Percentiles rank a stretch among this genome's conserved stretches.
Evolutionary conservation across 805 yeast genomes (phyloP).

Genomic region (Cyberlindnera xylosilytica): DNA sequence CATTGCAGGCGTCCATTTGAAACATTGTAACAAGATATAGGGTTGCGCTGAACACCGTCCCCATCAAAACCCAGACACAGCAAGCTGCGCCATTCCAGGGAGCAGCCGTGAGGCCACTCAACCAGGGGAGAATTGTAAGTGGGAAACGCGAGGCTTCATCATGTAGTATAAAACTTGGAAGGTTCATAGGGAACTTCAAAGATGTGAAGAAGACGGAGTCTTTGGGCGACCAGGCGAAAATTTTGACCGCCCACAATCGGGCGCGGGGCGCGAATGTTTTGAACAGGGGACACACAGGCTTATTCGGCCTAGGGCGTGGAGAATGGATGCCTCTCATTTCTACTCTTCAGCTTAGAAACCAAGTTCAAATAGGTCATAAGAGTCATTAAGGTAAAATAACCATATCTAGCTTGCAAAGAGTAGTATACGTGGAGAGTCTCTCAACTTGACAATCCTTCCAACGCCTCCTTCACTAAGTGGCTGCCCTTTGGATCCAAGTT

Average conservation of each 20-base stretch:
- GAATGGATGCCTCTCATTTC: too few relatives aligned
- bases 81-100: slow-evolving; percentile 21
- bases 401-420: too few relatives aligned
- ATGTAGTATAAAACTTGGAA: slow-evolving; percentile 33
- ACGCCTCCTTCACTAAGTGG: slow-evolving; percentile 79
- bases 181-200: slow-evolving; percentile 20
- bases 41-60: slow-evolving; percentile 29
- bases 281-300: too few relatives aligned
- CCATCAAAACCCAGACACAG: slow-evolving; percentile 28
- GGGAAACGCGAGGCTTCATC: slow-evolving; percentile 31
- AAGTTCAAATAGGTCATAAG: too few relatives aligned
- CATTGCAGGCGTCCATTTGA: slow-evolving; percentile 20
- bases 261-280: too few relatives aligned
- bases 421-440: too few relatives aligned
- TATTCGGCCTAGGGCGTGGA: too few relatives aligned
- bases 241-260: too few relatives aligned
- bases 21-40: slow-evolving; percentile 29
- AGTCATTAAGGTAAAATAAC: too few relatives aligned
- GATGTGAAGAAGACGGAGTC: background rate
- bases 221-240: background rate
- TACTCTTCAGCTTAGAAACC: too few relatives aligned
- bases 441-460: slow-evolving; percentile 44
- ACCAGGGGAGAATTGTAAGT: slow-evolving; percentile 28
- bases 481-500: slow-evolving; percentile 91
- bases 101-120: slow-evolving; percentile 19